Base-by-base conservation (phyloP, 352 stramenopile genomes). In the Aphanomyces cochlioides region DNA sequence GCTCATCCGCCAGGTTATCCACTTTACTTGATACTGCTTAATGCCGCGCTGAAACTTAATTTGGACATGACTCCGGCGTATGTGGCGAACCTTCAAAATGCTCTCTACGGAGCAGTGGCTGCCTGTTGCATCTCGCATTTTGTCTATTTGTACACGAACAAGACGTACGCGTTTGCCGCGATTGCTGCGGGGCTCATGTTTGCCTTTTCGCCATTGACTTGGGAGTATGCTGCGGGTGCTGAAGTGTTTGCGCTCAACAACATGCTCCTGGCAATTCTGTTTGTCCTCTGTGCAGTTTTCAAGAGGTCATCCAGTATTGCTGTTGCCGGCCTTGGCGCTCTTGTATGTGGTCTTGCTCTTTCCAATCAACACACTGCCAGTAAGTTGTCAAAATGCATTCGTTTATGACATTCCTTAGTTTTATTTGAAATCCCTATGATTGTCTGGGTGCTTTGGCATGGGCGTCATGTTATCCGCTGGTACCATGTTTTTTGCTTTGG, bases 241-340 rank as follows among this genome's bases (percentile, higher is more conserved):
- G 88, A 96, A 79, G 88, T 96, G 15, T 96, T 96, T 77, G 82
- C 88, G 13, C 73, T 96, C 10, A 93, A 96, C 69, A 95, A 90
- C 57, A 60, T 90, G 1, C 82, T 96, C 28, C 67, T 78, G 17
- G 74, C 84, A 17, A 17, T 81, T 34, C 75, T 96, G 6, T 67
- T 67, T 56, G 59, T 67, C 3, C 59, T 67, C 8, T 67, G 59
- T 45, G 59, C 59, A 5, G 43, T 67, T 8, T 54, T 82, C 43
- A 83, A 72, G 53, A 64, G 81, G n/a, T 70, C 61, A 8, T 28
- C 78, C 28, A 48, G 65, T 3, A 74, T 76, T 19, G 43, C n/a
- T 6, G 59, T 38, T 6, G 59, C 59, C 6, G 21, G 21, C 5
- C 15, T 56, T 37, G 87, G 87, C 36, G 84, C 88, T n/a, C 79